Base-by-base conservation (phyloP, 371 early-diverging fungal genomes). In the Polyrhizophydium stewartii region DNA sequence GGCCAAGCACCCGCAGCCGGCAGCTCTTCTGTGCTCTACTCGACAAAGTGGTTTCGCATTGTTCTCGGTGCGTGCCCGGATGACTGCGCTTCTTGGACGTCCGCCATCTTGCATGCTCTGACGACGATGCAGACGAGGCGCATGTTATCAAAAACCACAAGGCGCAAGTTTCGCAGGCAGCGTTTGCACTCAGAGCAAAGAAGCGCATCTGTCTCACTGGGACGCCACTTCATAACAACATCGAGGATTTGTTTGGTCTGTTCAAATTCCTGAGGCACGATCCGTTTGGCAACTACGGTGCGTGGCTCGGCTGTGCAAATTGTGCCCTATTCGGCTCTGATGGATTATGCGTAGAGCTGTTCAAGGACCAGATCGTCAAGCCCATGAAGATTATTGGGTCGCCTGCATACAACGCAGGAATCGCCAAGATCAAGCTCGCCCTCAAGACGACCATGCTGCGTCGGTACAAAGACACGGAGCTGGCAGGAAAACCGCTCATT, bases 401-500 rank as follows among this genome's bases (percentile, higher is more conserved):
- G n/a, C n/a, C n/a, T n/a, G n/a, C n/a, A n/a, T n/a, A n/a, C n/a
- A n/a, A n/a, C n/a, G n/a, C n/a, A n/a, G n/a, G n/a, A n/a, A 72
- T 86, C 67, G 74, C 78, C 32, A 66, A 85, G 52, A 67, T 89
- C 21, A 82, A 81, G 38, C 84, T 80, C 1, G 66, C 87, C 0
- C 59, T 89, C 45, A 76, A 80, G 68, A 86, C 87, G 0, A 71
- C 87, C 32, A 85, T 87, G 79, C 74, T 91, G n/a, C 74, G 92
- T 43, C 75, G 92, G 21, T 87, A 85, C 17, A 91, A 91, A 58
- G 72, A 70, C 22, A 72, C 74, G 21, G 46, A 59, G 41, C 71
- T 88, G 17, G 86, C 87, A 58, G 91, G 89, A 27, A 75, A 77
- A 38, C 88, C 85, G 37, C 70, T 88, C 21, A 57, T 91, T n/a